Evolutionary conservation across 2,329 filamentous ascomycete species (phyloP).

Genomic region (Diaporthe ilicicola): DNA sequence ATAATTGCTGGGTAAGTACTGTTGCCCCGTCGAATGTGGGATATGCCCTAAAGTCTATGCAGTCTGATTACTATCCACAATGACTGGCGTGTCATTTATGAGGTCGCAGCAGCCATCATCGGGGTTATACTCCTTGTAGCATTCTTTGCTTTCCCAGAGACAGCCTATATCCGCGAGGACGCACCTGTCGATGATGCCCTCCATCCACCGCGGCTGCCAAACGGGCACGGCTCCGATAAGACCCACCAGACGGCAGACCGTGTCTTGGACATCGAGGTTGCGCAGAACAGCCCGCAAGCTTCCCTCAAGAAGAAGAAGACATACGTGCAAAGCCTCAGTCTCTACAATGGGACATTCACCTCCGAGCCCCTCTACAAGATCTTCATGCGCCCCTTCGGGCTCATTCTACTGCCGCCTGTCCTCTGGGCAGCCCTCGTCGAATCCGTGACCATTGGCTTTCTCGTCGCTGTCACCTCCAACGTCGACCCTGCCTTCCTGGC

Average conservation of each 20-base stretch:
- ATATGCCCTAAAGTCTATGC: conserved; percentile 29
- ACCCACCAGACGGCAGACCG: conserved; percentile 26
- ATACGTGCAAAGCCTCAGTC: conserved; percentile 46
- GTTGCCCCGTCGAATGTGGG: background rate
- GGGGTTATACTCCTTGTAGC: conserved; percentile 56
- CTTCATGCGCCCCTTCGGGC: conserved; percentile 56
- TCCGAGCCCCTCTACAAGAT: conserved; percentile 57
- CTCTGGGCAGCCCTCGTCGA: conserved; percentile 64
- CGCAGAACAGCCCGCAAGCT: background rate
- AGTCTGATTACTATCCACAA: conserved; percentile 58
- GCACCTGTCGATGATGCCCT: conserved; percentile 30
- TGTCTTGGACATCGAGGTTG: conserved; percentile 34
- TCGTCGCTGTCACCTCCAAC: conserved; percentile 64
- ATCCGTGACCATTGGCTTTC: conserved; percentile 63
- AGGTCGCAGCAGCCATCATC: conserved; percentile 59
- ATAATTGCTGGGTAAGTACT: conserved; percentile 49
- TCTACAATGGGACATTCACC: conserved; percentile 54
- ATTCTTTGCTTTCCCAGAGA: conserved; percentile 64
- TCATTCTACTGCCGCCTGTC: conserved; percentile 60
- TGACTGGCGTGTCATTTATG: conserved; percentile 61
- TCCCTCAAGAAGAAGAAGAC: conserved; percentile 38
- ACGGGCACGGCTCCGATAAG: conserved; percentile 29
- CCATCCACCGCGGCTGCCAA: conserved; percentile 34
- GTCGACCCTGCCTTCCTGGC: conserved; percentile 52
- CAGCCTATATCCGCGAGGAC: conserved; percentile 51